A percentile compares a stretch with the other conserved stretches of the same genome.
These are phyloP conservation scores for Calendula officinalis DNA, from an alignment of 129 eudicot genomes.

Conservation along the genomic window DNA sequence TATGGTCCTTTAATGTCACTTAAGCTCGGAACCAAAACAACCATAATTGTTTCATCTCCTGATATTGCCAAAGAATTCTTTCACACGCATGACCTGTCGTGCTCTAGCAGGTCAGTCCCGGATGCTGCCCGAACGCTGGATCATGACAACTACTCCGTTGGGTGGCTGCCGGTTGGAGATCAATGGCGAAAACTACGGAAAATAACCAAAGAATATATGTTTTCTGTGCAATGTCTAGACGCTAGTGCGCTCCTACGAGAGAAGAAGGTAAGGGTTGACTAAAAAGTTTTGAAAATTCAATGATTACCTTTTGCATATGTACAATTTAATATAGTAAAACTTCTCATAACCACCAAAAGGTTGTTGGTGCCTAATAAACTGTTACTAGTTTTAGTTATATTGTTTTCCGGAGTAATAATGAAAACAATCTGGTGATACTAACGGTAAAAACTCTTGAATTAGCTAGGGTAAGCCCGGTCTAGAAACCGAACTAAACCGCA, in stretches of 20 bases:
- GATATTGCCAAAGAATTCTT: constrained; percentile 36
- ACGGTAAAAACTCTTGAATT: too few species aligned
- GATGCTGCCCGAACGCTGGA: not conserved
- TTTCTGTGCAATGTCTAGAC: constrained; percentile 2
- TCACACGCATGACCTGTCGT: constrained; percentile 33
- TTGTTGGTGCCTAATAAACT: too few species aligned
- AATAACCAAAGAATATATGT: constrained; percentile 27
- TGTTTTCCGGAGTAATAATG: too few species aligned
- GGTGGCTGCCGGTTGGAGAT: constrained; percentile 30
- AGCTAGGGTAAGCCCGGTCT: too few species aligned
- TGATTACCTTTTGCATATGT: too few species aligned
- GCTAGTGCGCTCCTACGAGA: constrained; percentile 19
- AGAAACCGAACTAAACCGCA: too few species aligned
- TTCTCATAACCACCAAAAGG: too few species aligned
- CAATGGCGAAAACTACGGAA: constrained; percentile 44
- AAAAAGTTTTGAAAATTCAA: too few species aligned
- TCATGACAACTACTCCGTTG: constrained; percentile 33
- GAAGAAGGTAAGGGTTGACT: not conserved
- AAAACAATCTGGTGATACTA: too few species aligned
- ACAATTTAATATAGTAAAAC: too few species aligned
- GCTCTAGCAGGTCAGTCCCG: constrained; percentile 30
- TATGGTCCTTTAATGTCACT: constrained; percentile 55
- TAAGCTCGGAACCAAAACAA: constrained; percentile 34
- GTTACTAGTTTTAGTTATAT: too few species aligned
- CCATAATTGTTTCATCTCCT: constrained; percentile 43